Evolutionary conservation across 2,329 filamentous ascomycete species (phyloP).

Genomic region (Botryotinia convoluta): DNA sequence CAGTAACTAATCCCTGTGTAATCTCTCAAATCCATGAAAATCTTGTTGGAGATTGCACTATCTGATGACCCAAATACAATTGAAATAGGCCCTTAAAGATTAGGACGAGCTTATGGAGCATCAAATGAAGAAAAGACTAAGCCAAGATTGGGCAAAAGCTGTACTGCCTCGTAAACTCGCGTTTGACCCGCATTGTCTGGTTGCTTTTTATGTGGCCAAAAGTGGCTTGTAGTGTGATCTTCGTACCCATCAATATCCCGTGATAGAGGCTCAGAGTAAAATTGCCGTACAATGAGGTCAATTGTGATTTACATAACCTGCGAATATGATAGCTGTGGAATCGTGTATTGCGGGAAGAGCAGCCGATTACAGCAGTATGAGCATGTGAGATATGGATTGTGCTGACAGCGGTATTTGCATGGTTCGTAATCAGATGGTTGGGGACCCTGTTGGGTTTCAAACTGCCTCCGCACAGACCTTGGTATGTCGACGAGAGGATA

Average conservation of each 20-base stretch:
- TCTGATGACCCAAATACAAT: not conserved
- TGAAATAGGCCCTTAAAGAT: not conserved
- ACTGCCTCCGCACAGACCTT: constrained; percentile 10
- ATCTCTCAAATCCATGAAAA: not conserved
- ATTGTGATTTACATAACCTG: not conserved
- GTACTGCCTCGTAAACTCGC: not conserved
- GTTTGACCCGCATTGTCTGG: constrained; percentile 7
- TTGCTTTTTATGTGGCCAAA: constrained; percentile 4
- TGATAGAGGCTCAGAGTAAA: not conserved
- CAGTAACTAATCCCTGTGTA: not conserved
- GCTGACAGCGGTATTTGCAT: not conserved
- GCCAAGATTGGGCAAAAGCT: not conserved
- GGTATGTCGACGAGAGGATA: not conserved
- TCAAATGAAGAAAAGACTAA: not conserved
- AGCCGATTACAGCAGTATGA: not conserved
- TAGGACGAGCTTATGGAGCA: not conserved
- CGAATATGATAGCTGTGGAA: not conserved
- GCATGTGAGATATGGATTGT: not conserved
- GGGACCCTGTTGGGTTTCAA: not conserved
- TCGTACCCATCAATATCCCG: not conserved
- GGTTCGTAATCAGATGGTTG: constrained; percentile 1
- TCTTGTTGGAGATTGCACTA: not conserved
- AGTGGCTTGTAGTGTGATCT: constrained; percentile 1
- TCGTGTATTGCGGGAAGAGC: not conserved
- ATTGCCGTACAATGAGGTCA: not conserved